phyloP scores from a whole-genome alignment of 768 basidiomycete genomes.

The Mycena haematopus region DNA sequence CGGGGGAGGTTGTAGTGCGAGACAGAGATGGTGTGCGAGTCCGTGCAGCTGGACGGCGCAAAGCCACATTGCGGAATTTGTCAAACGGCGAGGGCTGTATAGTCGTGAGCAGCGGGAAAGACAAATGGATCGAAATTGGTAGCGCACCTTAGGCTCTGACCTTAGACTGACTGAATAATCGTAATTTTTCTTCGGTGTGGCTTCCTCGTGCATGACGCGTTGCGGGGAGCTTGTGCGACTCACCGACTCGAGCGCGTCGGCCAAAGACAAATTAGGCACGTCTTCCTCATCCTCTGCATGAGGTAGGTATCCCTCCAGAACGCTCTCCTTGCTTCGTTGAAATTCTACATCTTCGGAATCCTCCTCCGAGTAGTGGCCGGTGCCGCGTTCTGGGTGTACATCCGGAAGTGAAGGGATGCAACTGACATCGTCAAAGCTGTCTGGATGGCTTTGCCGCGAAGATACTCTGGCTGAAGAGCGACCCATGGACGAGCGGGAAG shows the following conservation, averaged over 20 bases:
- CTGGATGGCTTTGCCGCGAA: conserved; percentile 40
- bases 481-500: conserved; percentile 44
- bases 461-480: conserved; percentile 40
- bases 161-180: conserved; percentile 67
- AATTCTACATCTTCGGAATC: conserved; percentile 42
- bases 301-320: conserved; percentile 60
- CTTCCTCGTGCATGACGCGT: conserved; percentile 44
- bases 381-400: conserved; percentile 39
- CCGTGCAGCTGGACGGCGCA: conserved; percentile 58
- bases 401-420: conserved; percentile 60
- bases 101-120: background rate
- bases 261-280: conserved; percentile 48
- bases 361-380: conserved; percentile 43
- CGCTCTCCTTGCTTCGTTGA: conserved; percentile 54
- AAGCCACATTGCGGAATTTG: conserved; percentile 66
- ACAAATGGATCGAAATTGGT: background rate
- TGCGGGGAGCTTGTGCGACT: conserved; percentile 62
- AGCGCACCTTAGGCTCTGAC: conserved; percentile 64
- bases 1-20: conserved; percentile 62
- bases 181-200: conserved; percentile 57
- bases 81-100: conserved; percentile 64
- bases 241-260: conserved; percentile 63
- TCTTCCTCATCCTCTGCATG: conserved; percentile 43
- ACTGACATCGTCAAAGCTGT: conserved; percentile 65
- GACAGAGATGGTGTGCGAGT: conserved; percentile 73